A percentile compares a stretch with the other conserved stretches of the same genome.
phyloP scores from a whole-genome alignment of 2,329 filamentous ascomycete genomes.

The Sarocladium strictum region DNA sequence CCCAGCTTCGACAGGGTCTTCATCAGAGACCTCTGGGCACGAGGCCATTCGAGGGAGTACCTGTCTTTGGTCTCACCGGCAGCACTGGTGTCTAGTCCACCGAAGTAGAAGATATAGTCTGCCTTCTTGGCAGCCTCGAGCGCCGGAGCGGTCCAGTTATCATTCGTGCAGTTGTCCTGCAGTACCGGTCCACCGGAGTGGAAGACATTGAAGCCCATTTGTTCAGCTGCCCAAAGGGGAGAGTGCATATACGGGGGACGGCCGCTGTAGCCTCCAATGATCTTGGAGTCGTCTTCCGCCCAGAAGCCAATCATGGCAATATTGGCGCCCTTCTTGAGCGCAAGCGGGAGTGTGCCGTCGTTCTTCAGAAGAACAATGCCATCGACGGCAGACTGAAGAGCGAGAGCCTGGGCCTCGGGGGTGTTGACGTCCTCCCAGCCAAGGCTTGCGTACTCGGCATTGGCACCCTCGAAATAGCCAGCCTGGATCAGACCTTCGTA shows the following conservation, averaged over 20 bases:
- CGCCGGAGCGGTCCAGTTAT: slow-evolving; percentile 27
- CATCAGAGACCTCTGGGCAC: slow-evolving; percentile 45
- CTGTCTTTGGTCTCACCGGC: slow-evolving; percentile 49
- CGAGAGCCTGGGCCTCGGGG: slow-evolving; percentile 46
- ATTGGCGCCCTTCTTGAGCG: slow-evolving; percentile 17
- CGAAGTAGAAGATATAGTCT: slow-evolving; percentile 48
- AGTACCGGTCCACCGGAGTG: slow-evolving; percentile 30
- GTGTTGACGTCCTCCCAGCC: slow-evolving; percentile 50
- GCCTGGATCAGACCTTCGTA: slow-evolving; percentile 49
- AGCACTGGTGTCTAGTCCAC: slow-evolving; percentile 46
- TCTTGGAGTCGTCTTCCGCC: slow-evolving; percentile 16
- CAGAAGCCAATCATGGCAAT: slow-evolving; percentile 29
- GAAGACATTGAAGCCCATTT: slow-evolving; percentile 17
- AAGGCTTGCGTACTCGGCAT: slow-evolving; percentile 41
- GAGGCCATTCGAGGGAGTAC: slow-evolving; percentile 43
- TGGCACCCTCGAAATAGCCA: slow-evolving; percentile 51
- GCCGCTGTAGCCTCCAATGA: slow-evolving; percentile 22
- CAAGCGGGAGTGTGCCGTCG: slow-evolving; percentile 40
- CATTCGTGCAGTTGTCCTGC: slow-evolving; percentile 17
- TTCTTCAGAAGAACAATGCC: slow-evolving; percentile 49
- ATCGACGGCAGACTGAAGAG: slow-evolving; percentile 45
- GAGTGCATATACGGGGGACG: slow-evolving; percentile 48
- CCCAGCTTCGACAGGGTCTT: slow-evolving; percentile 26
- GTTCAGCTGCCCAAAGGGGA: slow-evolving; percentile 33
- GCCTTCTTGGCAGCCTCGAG: slow-evolving; percentile 33